Conservation (phyloP, 371 early-diverging fungal species). For the Phascolomyces articulosus region DNA sequence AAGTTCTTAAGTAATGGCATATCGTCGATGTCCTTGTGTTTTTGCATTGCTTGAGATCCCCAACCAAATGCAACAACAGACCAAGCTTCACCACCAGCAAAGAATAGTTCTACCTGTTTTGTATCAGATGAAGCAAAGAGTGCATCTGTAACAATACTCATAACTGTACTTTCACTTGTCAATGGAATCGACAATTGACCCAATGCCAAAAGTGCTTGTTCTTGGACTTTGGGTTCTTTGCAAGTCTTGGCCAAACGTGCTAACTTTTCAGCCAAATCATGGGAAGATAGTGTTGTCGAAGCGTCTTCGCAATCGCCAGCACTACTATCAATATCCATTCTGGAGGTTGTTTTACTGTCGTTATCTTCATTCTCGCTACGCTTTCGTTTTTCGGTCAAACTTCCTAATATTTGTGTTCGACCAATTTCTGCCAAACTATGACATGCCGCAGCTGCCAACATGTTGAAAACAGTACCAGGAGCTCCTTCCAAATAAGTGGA, state of each 20-base stretch:
- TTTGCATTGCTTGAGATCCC: constrained; percentile 67
- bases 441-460: constrained; percentile 60
- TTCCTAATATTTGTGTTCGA: constrained; percentile 39
- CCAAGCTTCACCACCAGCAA: constrained; percentile 84
- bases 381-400: constrained; percentile 21
- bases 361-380: background rate
- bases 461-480: constrained; percentile 42
- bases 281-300: background rate
- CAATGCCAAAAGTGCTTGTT: constrained; percentile 69
- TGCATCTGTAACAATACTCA: constrained; percentile 50
- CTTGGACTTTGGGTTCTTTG: constrained; percentile 79
- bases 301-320: background rate
- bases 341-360: background rate
- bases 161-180: constrained; percentile 27
- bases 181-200: constrained; percentile 70
- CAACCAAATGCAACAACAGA: constrained; percentile 74
- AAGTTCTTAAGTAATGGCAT: constrained; percentile 31
- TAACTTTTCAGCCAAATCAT: background rate
- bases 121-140: constrained; percentile 66
- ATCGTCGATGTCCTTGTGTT: constrained; percentile 66
- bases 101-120: constrained; percentile 84
- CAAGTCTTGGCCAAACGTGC: constrained; percentile 44
- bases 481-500: constrained; percentile 46
- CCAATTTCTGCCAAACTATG: constrained; percentile 72
- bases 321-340: constrained; percentile 10